Evolutionary conservation across 371 early-diverging fungal genomes (phyloP).

Genomic region (Massospora cicadina): DNA sequence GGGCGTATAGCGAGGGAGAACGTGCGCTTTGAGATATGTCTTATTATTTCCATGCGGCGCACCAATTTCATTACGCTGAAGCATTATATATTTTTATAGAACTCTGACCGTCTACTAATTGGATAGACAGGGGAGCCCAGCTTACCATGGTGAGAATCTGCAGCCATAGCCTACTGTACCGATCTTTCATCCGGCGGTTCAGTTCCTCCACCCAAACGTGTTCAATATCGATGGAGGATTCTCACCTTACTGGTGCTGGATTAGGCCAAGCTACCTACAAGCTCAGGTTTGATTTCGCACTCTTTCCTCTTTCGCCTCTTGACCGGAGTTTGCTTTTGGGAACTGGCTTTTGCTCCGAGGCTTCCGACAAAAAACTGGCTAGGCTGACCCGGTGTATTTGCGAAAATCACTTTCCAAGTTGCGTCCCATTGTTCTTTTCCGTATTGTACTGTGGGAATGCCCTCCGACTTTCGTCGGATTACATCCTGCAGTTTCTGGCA

Average conservation of each 20-base stretch:
- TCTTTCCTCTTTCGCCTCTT: not conserved
- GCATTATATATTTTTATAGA: no score
- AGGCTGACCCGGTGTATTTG: not conserved
- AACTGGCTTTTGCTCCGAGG: not conserved
- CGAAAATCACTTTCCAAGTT: not conserved
- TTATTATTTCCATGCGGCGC: no score
- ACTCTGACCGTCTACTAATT: no score
- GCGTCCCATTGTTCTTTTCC: not conserved
- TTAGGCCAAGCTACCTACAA: not conserved
- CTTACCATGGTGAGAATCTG: not conserved
- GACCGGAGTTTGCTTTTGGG: not conserved
- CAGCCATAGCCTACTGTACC: not conserved
- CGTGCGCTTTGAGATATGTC: no score
- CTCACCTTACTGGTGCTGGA: not conserved
- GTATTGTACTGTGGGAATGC: not conserved
- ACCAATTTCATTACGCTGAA: no score
- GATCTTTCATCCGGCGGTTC: not conserved
- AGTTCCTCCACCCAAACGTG: not conserved
- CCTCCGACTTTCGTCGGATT: not conserved
- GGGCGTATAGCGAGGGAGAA: no score
- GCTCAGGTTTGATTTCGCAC: not conserved
- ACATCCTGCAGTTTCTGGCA: not conserved
- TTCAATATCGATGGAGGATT: not conserved
- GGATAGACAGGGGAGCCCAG: not conserved
- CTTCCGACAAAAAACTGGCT: not conserved